Conservation (phyloP, 148 eudicot species). For the Camellia lanceoleosa region DNA sequence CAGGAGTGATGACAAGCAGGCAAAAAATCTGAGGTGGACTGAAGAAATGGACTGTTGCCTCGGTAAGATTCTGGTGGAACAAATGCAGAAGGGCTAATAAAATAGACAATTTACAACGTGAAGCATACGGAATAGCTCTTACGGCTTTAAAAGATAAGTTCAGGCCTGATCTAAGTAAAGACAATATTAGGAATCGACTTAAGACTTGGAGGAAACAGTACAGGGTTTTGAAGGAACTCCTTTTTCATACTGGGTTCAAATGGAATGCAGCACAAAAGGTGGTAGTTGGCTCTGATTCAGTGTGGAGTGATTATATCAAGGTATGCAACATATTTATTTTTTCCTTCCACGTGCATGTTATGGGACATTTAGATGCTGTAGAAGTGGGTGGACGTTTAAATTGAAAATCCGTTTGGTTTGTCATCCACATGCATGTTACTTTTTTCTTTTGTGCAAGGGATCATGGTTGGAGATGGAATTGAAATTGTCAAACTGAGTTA, state of each 20-base stretch:
- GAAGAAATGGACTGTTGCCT: conserved; percentile 16
- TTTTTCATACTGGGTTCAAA: conserved; percentile 11
- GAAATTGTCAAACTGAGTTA: not conserved
- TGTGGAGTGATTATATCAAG: conserved; percentile 12
- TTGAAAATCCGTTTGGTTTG: not conserved
- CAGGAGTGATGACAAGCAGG: conserved; percentile 12
- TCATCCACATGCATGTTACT: not conserved
- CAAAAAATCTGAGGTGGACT: conserved; percentile 12
- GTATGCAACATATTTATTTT: not conserved
- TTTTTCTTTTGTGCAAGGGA: not conserved
- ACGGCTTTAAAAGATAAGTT: not conserved
- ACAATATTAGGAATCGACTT: conserved; percentile 15
- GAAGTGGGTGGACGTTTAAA: too few relatives aligned
- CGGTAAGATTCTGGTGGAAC: conserved; percentile 7
- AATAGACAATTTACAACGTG: conserved; percentile 5
- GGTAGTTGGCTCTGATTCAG: conserved; percentile 15
- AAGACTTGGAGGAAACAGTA: conserved; percentile 14
- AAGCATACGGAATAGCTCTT: not conserved
- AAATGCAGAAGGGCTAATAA: conserved; percentile 11
- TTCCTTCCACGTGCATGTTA: not conserved
- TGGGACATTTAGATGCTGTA: not conserved
- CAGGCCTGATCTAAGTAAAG: conserved; percentile 9
- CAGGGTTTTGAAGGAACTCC: conserved; percentile 11
- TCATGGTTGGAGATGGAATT: not conserved
- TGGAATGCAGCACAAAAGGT: conserved; percentile 15